Base-by-base conservation (phyloP, 768 basidiomycete species). In the Leccinellum albellum region DNA sequence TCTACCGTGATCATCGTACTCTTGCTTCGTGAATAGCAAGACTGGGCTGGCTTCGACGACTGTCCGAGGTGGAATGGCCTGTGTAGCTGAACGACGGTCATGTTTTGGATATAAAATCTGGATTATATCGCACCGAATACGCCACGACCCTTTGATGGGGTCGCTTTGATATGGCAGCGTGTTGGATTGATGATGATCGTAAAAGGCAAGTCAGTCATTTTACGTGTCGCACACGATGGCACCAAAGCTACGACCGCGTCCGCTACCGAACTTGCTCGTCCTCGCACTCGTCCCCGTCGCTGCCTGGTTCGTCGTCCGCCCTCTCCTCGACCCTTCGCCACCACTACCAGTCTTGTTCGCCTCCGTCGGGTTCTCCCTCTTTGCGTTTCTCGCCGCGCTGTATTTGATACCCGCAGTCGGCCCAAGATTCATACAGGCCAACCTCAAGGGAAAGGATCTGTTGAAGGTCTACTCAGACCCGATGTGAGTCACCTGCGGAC, bases 31-130 rank as follows among this genome's bases (percentile, higher is more conserved):
- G 65, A 95, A 83, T 12, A 96, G 75, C n/a, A 96, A 74, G 20
- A 92, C 90, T 2, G 95, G 94, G 60, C 88, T 89, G 62, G 86
- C 82, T 70, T 97, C 95, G 58, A 98, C 68, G n/a, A 88, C 62
- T 0, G 87, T 87, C 13, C 82, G 77, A 12, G 79, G 72, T 20
- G 85, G 77, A 31, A 70, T 72, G n/a, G 42, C 23, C 6, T 51
- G 59, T 1, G 63, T 52, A 26, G 71, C 66, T 72, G 61, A 12
- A 64, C 83, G 84, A 56, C 32, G 47, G 15, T 47, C 15, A 51
- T 21, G 15, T 9, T 40, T 33, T 49, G 57, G 33, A 4, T 24
- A 14, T 32, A 35, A 12, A 2, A 35, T 21, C 14, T 12, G 31
- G 28, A 44, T 33, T 46, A 31, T 2, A 14, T 13, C 77, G 40